A percentile compares a stretch with the other conserved stretches of the same genome.
These are phyloP conservation scores for Solanum sejunctum DNA, from an alignment of 257 asterid species.

Conservation along the genomic window DNA sequence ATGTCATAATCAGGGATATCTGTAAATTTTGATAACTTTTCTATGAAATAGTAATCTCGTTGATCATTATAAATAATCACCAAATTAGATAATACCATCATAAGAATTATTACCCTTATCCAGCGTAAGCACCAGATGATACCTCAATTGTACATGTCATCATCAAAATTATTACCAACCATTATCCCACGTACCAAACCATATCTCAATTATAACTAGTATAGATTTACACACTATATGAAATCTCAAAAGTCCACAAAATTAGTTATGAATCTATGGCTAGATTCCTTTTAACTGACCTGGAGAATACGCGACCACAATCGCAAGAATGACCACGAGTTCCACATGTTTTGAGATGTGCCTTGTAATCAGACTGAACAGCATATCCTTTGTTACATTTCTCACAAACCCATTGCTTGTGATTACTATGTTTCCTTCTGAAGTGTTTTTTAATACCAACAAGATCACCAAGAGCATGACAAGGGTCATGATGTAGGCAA, in stretches of 20 bases:
- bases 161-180: no score
- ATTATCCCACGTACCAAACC: background rate
- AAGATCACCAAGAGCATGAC: slow-evolving; percentile 71
- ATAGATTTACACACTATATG: background rate
- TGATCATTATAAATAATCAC: no score
- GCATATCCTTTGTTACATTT: slow-evolving; percentile 63
- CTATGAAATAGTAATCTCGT: no score
- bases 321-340: slow-evolving; percentile 67
- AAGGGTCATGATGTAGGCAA: slow-evolving; percentile 63
- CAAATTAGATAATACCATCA: no score
- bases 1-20: background rate
- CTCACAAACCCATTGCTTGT: slow-evolving; percentile 58
- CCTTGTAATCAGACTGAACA: slow-evolving; percentile 59
- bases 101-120: background rate
- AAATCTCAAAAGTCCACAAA: background rate
- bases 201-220: background rate
- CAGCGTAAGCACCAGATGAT: no score
- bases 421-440: slow-evolving; percentile 55
- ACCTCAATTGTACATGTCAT: no score
- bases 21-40: no score
- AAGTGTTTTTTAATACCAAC: slow-evolving; percentile 68
- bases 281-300: slow-evolving; percentile 1
- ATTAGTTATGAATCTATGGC: background rate
- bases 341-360: slow-evolving; percentile 68
- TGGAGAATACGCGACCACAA: slow-evolving; percentile 61